Conservation (phyloP, 116 monocot genomes). For the Posidonia oceanica region DNA sequence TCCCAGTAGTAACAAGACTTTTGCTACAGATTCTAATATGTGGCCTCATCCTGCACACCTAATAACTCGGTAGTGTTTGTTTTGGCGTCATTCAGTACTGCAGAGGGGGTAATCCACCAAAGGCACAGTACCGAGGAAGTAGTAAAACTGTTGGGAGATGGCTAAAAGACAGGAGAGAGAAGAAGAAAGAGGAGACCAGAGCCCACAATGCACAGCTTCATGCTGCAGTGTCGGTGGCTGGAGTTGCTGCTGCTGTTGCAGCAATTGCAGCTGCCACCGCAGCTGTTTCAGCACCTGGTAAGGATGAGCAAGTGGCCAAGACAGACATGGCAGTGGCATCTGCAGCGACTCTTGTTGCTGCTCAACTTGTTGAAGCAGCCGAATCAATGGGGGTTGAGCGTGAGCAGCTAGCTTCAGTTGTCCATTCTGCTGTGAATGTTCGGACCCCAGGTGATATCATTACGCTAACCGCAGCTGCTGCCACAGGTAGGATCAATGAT, state of each 20-base stretch:
- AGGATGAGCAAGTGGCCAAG: conserved; percentile 44
- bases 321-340: conserved; percentile 89
- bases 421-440: conserved; percentile 84
- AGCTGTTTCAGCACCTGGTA: conserved; percentile 17
- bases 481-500: conserved; percentile 30
- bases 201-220: conserved; percentile 50
- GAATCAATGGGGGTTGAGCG: conserved; percentile 85
- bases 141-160: conserved; percentile 45
- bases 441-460: conserved; percentile 64
- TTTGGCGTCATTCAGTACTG: conserved; percentile 24
- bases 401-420: conserved; percentile 64
- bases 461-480: conserved; percentile 77
- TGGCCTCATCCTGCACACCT: no score
- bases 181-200: conserved; percentile 48
- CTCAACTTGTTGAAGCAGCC: conserved; percentile 89
- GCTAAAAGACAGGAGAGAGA: conserved; percentile 64
- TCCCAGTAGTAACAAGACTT: no score
- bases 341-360: conserved; percentile 80
- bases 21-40: no score
- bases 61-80: background rate
- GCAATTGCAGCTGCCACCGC: conserved; percentile 42
- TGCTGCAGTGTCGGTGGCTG: conserved; percentile 50
- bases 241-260: conserved; percentile 48
- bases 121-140: conserved; percentile 15
- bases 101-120: conserved; percentile 4